Evolutionary conservation across 108 stramenopile genomes (phyloP).

Genomic region (Cyclotella sp.): DNA sequence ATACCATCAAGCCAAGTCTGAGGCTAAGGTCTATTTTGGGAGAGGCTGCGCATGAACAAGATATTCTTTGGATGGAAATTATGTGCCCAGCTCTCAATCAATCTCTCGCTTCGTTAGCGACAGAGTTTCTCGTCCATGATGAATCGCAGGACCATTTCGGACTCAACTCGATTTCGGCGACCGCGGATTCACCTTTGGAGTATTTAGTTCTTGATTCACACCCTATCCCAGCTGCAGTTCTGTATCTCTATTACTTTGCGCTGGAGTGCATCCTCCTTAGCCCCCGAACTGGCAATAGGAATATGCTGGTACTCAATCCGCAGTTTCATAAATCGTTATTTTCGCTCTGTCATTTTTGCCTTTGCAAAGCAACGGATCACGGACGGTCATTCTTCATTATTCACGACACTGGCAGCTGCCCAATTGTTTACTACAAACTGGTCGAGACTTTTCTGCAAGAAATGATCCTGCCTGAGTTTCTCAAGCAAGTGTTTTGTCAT

Average conservation of each 20-base stretch:
- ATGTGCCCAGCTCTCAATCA: neutral
- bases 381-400: neutral
- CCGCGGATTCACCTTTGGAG: neutral
- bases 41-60: neutral
- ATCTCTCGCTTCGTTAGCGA: neutral
- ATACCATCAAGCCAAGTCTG: neutral
- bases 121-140: neutral
- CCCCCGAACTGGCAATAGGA: neutral
- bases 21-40: neutral
- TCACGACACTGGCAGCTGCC: constrained; percentile 11
- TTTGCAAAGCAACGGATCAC: neutral
- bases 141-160: neutral
- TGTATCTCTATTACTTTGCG: constrained; percentile 1
- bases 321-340: constrained; percentile 18
- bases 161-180: neutral
- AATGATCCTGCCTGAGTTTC: neutral
- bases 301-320: constrained; percentile 6
- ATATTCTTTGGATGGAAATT: neutral
- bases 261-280: neutral
- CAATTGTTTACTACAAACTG: constrained; percentile 14
- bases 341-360: constrained; percentile 15
- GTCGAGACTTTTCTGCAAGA: constrained; percentile 5
- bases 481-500: neutral
- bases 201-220: neutral
- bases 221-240: neutral